phyloP scores from a whole-genome alignment of 768 basidiomycete species.

The Russula griseocarnosa region DNA sequence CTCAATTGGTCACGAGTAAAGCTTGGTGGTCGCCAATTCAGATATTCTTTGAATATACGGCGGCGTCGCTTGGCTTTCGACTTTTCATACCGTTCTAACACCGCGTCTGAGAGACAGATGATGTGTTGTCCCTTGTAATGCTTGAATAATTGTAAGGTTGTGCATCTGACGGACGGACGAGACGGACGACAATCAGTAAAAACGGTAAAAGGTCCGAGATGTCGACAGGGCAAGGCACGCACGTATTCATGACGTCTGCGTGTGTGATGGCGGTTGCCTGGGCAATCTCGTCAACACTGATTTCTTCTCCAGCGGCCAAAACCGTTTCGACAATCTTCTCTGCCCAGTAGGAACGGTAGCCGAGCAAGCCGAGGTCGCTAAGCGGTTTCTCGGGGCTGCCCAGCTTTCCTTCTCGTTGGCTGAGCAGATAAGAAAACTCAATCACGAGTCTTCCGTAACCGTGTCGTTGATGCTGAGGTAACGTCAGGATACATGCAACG shows the following conservation, averaged over 20 bases:
- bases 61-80: constrained; percentile 71
- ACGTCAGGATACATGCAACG: constrained; percentile 96
- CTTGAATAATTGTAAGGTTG: constrained; percentile 90
- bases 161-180: constrained; percentile 55
- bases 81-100: constrained; percentile 89
- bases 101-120: constrained; percentile 85
- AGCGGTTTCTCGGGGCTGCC: constrained; percentile 98
- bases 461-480: constrained; percentile 95
- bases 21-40: constrained; percentile 94
- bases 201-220: neutral
- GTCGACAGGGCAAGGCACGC: constrained; percentile 37
- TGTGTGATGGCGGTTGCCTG: constrained; percentile 94
- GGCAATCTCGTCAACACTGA: constrained; percentile 96
- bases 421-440: constrained; percentile 97
- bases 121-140: constrained; percentile 94
- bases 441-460: constrained; percentile 95
- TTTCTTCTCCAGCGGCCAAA: constrained; percentile 60
- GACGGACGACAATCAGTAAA: neutral
- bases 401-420: constrained; percentile 92
- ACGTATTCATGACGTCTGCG: constrained; percentile 98
- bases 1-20: constrained; percentile 87
- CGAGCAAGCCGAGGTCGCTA: constrained; percentile 85
- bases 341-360: constrained; percentile 96
- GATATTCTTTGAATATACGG: constrained; percentile 70
- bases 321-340: constrained; percentile 93